phyloP scores from a whole-genome alignment of 129 eudicot species.

The Flaveria sonorensis region DNA sequence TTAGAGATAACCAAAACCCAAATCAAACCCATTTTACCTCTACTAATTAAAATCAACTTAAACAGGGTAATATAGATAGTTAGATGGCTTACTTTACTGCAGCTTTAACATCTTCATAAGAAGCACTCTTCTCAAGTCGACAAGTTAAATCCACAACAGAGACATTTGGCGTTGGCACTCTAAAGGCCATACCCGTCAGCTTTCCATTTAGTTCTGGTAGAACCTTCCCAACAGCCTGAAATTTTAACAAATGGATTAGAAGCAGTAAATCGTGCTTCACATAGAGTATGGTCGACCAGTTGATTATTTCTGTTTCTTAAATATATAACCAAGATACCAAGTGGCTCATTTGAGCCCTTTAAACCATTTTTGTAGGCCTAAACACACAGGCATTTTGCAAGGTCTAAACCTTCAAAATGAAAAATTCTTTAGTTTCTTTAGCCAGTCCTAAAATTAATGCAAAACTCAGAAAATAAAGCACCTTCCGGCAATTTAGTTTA shows the following conservation, averaged over 20 bases:
- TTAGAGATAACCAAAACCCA: background rate
- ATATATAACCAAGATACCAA: too few species aligned
- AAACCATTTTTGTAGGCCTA: background rate
- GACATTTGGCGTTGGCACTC: constrained; percentile 94
- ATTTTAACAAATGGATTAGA: constrained; percentile 4
- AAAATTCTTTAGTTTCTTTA: background rate
- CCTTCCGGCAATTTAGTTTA: background rate
- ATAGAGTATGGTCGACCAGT: background rate
- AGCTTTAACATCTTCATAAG: constrained; percentile 91
- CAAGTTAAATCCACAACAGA: constrained; percentile 98
- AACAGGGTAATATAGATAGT: constrained; percentile 9
- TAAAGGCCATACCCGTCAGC: constrained; percentile 97
- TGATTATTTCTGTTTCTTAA: background rate
- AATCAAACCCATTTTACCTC: background rate
- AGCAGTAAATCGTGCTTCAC: background rate
- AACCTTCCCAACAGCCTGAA: constrained; percentile 96
- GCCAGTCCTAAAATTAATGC: background rate
- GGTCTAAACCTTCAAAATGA: background rate
- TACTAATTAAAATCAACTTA: background rate
- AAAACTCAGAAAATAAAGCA: background rate
- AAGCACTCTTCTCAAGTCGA: constrained; percentile 90
- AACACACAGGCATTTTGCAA: background rate
- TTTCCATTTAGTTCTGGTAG: constrained; percentile 93
- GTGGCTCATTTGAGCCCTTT: background rate
- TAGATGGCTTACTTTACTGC: constrained; percentile 70